Evolutionary conservation across 2,329 filamentous ascomycete genomes (phyloP).

Genomic region (Nemania sp.): DNA sequence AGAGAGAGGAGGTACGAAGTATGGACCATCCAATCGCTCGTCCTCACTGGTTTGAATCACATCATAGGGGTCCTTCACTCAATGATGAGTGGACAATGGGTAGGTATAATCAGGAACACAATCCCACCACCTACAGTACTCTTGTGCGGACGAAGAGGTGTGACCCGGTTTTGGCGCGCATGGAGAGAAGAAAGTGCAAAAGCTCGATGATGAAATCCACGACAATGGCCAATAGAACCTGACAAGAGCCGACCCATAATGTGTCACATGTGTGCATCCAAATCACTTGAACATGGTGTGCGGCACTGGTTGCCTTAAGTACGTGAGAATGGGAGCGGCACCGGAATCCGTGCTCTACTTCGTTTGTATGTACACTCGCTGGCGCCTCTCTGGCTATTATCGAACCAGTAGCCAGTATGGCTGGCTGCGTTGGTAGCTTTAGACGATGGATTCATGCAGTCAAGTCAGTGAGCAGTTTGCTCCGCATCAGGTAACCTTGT

Average conservation of each 20-base stretch:
- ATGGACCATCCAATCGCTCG: background rate
- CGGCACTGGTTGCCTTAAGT: too few species aligned
- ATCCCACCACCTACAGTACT: too few species aligned
- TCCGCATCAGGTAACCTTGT: conserved; percentile 19
- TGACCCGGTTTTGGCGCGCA: background rate
- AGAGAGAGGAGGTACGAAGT: background rate
- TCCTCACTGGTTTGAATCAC: background rate
- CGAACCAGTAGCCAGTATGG: too few species aligned
- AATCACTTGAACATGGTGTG: too few species aligned
- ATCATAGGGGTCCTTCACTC: background rate
- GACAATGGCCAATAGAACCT: background rate
- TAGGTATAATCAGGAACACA: background rate
- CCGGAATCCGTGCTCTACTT: too few species aligned
- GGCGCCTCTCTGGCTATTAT: too few species aligned
- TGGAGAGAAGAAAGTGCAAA: background rate
- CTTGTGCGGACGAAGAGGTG: background rate
- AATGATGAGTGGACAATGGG: background rate
- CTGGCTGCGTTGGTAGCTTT: too few species aligned
- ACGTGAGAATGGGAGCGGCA: too few species aligned
- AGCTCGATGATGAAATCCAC: background rate
- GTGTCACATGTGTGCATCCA: too few species aligned
- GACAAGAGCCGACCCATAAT: too few species aligned
- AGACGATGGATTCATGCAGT: background rate
- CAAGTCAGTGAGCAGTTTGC: background rate
- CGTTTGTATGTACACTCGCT: too few species aligned